Percentiles rank a stretch among this genome's conserved stretches.
phyloP scores from a whole-genome alignment of 495 filamentous ascomycete genomes.

The Penicillium goetzii region DNA sequence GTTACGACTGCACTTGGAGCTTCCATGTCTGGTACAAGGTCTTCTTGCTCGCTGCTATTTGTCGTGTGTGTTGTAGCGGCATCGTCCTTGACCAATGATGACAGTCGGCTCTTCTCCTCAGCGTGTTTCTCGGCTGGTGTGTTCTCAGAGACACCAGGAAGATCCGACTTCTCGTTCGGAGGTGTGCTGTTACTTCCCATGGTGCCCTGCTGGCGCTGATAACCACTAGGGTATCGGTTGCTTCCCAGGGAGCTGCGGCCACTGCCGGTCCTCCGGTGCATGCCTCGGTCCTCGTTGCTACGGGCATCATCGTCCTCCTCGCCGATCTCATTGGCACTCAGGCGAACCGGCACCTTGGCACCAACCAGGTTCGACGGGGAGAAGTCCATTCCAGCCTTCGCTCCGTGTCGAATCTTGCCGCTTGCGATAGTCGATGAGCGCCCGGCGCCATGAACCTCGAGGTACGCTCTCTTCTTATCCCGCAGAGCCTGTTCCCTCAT shows the following conservation, averaged over 20 bases:
- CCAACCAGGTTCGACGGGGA: slow-evolving; percentile 71
- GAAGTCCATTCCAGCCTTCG: slow-evolving; percentile 71
- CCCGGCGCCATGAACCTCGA: slow-evolving; percentile 70
- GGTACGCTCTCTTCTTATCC: slow-evolving; percentile 81
- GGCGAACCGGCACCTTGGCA: slow-evolving; percentile 83
- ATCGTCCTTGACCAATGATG: slow-evolving; percentile 47
- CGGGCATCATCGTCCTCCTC: slow-evolving; percentile 75
- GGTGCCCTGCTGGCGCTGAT: slow-evolving; percentile 57
- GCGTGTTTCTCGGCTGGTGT: slow-evolving; percentile 50
- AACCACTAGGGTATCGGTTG: slow-evolving; percentile 60
- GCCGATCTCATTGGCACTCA: slow-evolving; percentile 93
- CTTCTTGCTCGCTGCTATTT: slow-evolving; percentile 55
- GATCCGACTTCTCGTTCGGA: slow-evolving; percentile 53
- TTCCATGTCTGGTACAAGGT: slow-evolving; percentile 56
- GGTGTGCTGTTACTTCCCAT: slow-evolving; percentile 76
- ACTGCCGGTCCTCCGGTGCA: slow-evolving; percentile 76
- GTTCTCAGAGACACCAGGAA: slow-evolving; percentile 57
- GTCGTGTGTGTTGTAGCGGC: slow-evolving; percentile 38
- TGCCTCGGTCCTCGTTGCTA: slow-evolving; percentile 53
- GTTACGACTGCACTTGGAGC: slow-evolving; percentile 45
- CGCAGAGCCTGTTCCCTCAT: slow-evolving; percentile 75
- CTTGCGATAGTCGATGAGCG: slow-evolving; percentile 63
- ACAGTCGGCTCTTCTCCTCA: slow-evolving; percentile 44
- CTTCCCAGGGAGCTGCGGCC: slow-evolving; percentile 79
- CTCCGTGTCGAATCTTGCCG: slow-evolving; percentile 81